Base-by-base conservation (phyloP, 257 asterid species). In the Ballota nigra region DNA sequence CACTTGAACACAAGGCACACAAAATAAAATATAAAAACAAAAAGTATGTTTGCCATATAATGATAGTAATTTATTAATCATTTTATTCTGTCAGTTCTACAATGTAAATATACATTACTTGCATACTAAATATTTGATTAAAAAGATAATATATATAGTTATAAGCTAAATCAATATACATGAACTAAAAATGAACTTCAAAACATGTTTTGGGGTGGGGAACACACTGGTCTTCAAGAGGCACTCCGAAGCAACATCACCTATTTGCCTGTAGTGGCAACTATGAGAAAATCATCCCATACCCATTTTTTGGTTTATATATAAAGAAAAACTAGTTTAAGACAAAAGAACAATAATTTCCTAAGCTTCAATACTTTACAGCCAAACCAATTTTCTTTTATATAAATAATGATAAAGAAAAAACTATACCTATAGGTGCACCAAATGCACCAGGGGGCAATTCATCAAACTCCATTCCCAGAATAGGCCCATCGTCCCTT, bases 361-460 rank as follows among this genome's bases (percentile, higher is more conserved):
- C 38, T 55, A 41, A 47, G 47, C 72, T 49, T 40, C 20, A 15
- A 63, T 23, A 45, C 40, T 66, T 55, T 36, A 28, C 28, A 51
- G 43, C 59, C 68, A 72, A 18, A 63, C 57, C 64, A 70, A 28
- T 63, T 66, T 51, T 66, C 71, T 66, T 65, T 5, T 13, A 57
- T 8, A 19, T 8, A n/a, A 59, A 65, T 47, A 66, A 57, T 12
- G 63, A 60, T 5, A 45, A 2, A 53, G n/a, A 16, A 73, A 33
- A 20, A 56, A 15, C 58, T 41, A 31, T 92, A 95, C 98, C 98
- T 80, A 95, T 89, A 77, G 98, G 96, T 34, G 95, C 75, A 71
- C 94, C 97, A 86, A 95, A 95, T 71, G 99, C 98, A 77, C 96
- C 98, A 75, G 99, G 98, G 11, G 99, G 99, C 68, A 86, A 80